These are phyloP conservation scores for Plasmodium gonderi DNA, from an alignment of 169 alveolate species.

Conservation along the genomic window DNA sequence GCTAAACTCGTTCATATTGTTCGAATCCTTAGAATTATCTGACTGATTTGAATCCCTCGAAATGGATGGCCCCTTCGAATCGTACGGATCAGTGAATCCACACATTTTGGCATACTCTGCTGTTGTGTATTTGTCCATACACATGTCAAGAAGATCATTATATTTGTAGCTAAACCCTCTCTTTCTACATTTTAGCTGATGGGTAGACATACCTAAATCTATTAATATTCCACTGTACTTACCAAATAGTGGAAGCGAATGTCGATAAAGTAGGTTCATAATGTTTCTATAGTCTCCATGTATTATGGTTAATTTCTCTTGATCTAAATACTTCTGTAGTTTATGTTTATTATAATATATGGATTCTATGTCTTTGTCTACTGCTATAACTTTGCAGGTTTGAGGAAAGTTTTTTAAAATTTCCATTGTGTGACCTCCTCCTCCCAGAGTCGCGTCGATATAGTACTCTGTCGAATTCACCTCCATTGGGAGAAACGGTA, in stretches of 20 bases:
- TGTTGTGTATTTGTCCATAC: constrained; percentile 76
- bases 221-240: constrained; percentile 81
- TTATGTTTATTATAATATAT: constrained; percentile 75
- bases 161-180: constrained; percentile 84
- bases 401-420: constrained; percentile 11
- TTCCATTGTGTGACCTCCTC: constrained; percentile 85
- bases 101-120: background rate
- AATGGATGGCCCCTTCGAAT: background rate
- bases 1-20: background rate
- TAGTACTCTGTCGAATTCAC: constrained; percentile 17
- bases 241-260: constrained; percentile 77
- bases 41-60: background rate
- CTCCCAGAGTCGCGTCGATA: constrained; percentile 85
- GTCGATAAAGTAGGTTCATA: constrained; percentile 55
- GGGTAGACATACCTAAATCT: constrained; percentile 84
- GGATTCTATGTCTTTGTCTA: constrained; percentile 86
- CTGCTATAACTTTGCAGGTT: constrained; percentile 77
- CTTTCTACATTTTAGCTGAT: constrained; percentile 77
- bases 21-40: background rate
- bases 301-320: constrained; percentile 54
- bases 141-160: constrained; percentile 84
- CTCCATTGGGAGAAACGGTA: background rate
- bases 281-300: constrained; percentile 82
- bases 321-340: constrained; percentile 57
- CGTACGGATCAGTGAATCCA: background rate